phyloP scores from a whole-genome alignment of 345 rosid species.

The Euphorbia lathyris region DNA sequence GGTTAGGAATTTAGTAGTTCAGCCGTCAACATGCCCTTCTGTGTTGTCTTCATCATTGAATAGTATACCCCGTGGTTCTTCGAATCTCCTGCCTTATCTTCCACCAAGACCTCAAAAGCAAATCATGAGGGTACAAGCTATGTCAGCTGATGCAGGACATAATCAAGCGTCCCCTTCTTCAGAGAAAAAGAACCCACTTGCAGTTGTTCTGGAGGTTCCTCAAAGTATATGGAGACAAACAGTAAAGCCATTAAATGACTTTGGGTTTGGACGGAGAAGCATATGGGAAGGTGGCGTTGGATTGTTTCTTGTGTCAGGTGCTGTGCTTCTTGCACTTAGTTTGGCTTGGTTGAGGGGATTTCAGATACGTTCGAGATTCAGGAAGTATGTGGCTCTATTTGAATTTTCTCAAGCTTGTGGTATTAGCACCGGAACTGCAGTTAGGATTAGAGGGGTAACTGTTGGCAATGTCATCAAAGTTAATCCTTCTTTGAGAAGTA shows the following conservation, averaged over 20 bases:
- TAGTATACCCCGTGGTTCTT: slow-evolving; percentile 31
- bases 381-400: slow-evolving; percentile 77
- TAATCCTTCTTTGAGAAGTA: slow-evolving; percentile 82
- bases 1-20: slow-evolving; percentile 46
- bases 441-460: slow-evolving; percentile 93
- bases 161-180: slow-evolving; percentile 45
- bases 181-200: slow-evolving; percentile 48
- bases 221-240: slow-evolving; percentile 75
- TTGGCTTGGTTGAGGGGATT: slow-evolving; percentile 91
- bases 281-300: slow-evolving; percentile 99
- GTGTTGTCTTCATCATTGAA: slow-evolving; percentile 37
- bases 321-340: slow-evolving; percentile 74
- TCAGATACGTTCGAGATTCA: slow-evolving; percentile 73
- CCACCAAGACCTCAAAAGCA: slow-evolving; percentile 49
- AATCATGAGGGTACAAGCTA: slow-evolving; percentile 38
- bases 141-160: slow-evolving; percentile 50
- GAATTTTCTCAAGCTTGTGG: slow-evolving; percentile 86
- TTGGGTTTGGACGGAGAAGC: slow-evolving; percentile 88
- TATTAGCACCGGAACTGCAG: slow-evolving; percentile 86
- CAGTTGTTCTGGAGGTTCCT: slow-evolving; percentile 68
- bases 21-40: slow-evolving; percentile 39
- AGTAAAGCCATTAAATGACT: slow-evolving; percentile 75
- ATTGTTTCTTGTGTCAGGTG: slow-evolving; percentile 84
- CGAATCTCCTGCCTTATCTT: slow-evolving; percentile 43
- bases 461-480: slow-evolving; percentile 89